Evolutionary conservation across 768 basidiomycete species (phyloP).

Genomic region (Agaricus blazei): DNA sequence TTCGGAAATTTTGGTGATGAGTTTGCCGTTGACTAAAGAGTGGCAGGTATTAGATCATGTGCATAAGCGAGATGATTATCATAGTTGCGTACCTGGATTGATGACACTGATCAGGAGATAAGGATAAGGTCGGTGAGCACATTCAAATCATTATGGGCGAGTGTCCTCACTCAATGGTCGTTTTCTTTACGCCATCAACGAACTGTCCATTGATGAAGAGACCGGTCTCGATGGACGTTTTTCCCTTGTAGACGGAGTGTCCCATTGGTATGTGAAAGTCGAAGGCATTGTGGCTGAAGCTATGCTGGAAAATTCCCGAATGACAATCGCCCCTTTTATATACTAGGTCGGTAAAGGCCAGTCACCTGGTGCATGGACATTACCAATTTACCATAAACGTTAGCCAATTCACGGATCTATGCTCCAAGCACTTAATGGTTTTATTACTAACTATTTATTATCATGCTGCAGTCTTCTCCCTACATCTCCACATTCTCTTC

Average conservation of each 20-base stretch:
- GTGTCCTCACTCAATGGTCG: conserved; percentile 55
- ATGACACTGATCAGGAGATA: conserved; percentile 35
- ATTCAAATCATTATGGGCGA: not conserved
- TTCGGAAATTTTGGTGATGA: conserved; percentile 52
- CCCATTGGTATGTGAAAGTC: conserved; percentile 44
- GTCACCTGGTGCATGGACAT: no score
- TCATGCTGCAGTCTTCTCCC: no score
- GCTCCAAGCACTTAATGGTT: no score
- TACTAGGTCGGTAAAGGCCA: no score
- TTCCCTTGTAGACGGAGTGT: conserved; percentile 53
- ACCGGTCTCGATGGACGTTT: conserved; percentile 56
- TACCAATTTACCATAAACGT: no score
- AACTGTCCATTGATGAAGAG: conserved; percentile 73
- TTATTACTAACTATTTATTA: no score
- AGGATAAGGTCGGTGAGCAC: conserved; percentile 5
- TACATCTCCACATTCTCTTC: no score
- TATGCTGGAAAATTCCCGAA: not conserved
- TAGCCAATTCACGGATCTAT: no score
- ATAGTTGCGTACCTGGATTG: conserved; percentile 39
- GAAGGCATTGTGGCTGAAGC: conserved; percentile 20
- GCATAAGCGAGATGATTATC: not conserved
- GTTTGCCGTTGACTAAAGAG: conserved; percentile 53
- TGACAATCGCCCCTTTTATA: no score
- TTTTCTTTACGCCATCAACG: conserved; percentile 45
- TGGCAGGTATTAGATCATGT: not conserved